Conservation (phyloP, 805 yeast genomes). For the Suhomyces xylopsoci region DNA sequence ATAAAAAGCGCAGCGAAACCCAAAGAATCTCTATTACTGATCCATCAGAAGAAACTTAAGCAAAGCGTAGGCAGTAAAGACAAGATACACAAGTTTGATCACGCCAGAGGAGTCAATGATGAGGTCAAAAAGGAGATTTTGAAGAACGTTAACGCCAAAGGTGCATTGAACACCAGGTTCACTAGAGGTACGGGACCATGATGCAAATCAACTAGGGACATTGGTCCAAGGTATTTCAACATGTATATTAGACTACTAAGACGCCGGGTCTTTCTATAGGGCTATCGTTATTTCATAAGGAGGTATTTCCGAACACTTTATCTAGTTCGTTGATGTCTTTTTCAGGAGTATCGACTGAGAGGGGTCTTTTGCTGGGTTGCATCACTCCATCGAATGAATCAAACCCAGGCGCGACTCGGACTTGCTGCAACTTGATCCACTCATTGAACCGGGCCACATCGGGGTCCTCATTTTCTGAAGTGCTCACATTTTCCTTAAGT, state of each 20-base stretch:
- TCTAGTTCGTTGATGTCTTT: conserved; percentile 24
- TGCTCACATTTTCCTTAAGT: conserved; percentile 21
- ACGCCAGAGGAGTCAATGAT: conserved; percentile 5
- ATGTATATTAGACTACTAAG: background rate
- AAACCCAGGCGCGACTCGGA: conserved; percentile 42
- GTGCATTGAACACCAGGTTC: conserved; percentile 8
- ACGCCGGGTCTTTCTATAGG: background rate
- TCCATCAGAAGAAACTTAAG: conserved; percentile 3
- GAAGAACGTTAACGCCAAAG: conserved; percentile 6
- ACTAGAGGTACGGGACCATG: conserved; percentile 2
- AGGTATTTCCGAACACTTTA: conserved; percentile 24
- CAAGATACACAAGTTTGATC: conserved; percentile 9
- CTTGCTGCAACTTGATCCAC: conserved; percentile 32
- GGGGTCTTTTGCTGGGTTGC: conserved; percentile 21
- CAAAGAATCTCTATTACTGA: background rate
- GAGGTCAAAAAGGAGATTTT: conserved; percentile 11
- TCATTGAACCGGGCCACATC: conserved; percentile 17
- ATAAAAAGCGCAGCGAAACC: background rate
- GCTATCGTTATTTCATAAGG: conserved; percentile 4
- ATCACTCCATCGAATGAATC: conserved; percentile 29
- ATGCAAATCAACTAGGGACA: background rate
- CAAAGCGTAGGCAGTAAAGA: background rate
- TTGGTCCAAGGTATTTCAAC: background rate
- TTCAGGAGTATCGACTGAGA: background rate
- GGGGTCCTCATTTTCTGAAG: conserved; percentile 4